Percentiles rank a stretch among this genome's conserved stretches.
Conservation (phyloP, 306 rosid genomes). For the Fragaria vesca region DNA sequence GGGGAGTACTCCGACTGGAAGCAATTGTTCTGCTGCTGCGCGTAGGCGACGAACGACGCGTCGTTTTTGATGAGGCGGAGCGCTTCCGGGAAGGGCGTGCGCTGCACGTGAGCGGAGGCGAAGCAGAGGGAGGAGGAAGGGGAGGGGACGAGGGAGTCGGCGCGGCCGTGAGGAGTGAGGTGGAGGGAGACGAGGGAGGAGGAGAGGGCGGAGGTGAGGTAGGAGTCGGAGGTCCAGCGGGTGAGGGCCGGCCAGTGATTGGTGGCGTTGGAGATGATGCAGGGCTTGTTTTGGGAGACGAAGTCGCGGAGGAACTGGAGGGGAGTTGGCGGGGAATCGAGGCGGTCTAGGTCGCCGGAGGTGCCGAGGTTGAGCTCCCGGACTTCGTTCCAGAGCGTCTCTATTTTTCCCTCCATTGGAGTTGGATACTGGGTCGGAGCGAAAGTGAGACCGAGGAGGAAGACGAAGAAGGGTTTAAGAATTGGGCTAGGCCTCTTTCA, state of each 20-base stretch:
- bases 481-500: neutral
- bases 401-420: slow-evolving; percentile 36
- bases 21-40: slow-evolving; percentile 82
- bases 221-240: slow-evolving; percentile 47
- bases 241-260: slow-evolving; percentile 75
- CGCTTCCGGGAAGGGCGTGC: slow-evolving; percentile 32
- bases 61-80: slow-evolving; percentile 25
- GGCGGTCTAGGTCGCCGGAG: slow-evolving; percentile 39
- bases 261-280: slow-evolving; percentile 65
- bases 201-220: slow-evolving; percentile 57
- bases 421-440: neutral
- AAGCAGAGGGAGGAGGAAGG: slow-evolving; percentile 37
- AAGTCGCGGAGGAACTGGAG: slow-evolving; percentile 53
- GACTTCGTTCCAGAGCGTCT: slow-evolving; percentile 64
- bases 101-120: slow-evolving; percentile 37
- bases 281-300: slow-evolving; percentile 72
- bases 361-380: slow-evolving; percentile 63
- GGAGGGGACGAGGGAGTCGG: slow-evolving; percentile 51
- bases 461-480: neutral
- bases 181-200: slow-evolving; percentile 58
- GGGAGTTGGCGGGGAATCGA: slow-evolving; percentile 56
- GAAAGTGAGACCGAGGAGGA: neutral
- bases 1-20: slow-evolving; percentile 59
- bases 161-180: slow-evolving; percentile 79
- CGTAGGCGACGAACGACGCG: slow-evolving; percentile 49